A percentile compares a stretch with the other conserved stretches of the same genome.
These are phyloP conservation scores for Ceratocystis lukuohia DNA, from an alignment of 2,329 filamentous ascomycete genomes.

Conservation along the genomic window DNA sequence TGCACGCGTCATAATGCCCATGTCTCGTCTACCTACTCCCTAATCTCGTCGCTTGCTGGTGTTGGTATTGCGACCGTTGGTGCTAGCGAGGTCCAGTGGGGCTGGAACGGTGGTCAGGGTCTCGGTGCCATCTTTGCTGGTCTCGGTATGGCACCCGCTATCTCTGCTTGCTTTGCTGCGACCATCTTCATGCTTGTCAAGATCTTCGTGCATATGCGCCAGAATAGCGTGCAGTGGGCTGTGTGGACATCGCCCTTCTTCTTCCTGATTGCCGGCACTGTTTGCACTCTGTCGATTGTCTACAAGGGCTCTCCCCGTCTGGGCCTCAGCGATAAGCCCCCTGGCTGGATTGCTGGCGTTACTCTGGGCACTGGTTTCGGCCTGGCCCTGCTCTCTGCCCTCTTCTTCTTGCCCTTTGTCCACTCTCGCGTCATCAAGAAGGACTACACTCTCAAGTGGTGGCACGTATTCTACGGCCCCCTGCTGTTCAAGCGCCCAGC, in stretches of 20 bases:
- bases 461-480: slow-evolving; percentile 48
- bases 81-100: slow-evolving; percentile 50
- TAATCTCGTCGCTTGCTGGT: slow-evolving; percentile 55
- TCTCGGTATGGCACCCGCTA: slow-evolving; percentile 55
- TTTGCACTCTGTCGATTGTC: slow-evolving; percentile 65
- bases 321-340: slow-evolving; percentile 50
- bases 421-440: slow-evolving; percentile 55
- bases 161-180: slow-evolving; percentile 51
- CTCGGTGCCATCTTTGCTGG: slow-evolving; percentile 60
- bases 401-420: slow-evolving; percentile 64
- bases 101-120: slow-evolving; percentile 55
- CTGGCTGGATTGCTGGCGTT: slow-evolving; percentile 53
- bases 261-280: slow-evolving; percentile 61
- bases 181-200: slow-evolving; percentile 63
- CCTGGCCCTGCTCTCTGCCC: slow-evolving; percentile 42
- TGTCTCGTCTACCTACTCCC: slow-evolving; percentile 59
- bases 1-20: slow-evolving; percentile 61
- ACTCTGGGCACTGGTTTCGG: slow-evolving; percentile 51
- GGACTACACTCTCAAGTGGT: slow-evolving; percentile 52
- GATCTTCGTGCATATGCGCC: slow-evolving; percentile 54
- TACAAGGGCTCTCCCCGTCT: slow-evolving; percentile 67
- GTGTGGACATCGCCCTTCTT: slow-evolving; percentile 61
- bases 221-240: slow-evolving; percentile 58
- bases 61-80: slow-evolving; percentile 56
- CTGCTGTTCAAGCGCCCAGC: slow-evolving; percentile 47